Evolutionary conservation across 2,329 filamentous ascomycete species (phyloP).

Genomic region (Emmonsia crescens): DNA sequence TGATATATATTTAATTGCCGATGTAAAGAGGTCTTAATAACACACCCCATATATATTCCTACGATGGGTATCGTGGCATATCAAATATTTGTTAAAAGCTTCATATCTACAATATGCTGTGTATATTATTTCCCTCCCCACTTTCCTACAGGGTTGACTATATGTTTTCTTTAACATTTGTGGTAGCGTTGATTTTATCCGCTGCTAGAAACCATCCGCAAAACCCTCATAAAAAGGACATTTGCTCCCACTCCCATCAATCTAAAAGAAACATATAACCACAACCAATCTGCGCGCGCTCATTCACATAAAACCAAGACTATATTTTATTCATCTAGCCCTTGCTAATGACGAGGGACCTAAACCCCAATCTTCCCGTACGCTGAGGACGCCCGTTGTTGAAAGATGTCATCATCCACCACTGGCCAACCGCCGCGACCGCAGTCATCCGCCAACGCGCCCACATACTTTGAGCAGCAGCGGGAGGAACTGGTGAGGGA

Average conservation of each 20-base stretch:
- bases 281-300: neutral
- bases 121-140: too few species aligned
- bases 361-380: neutral
- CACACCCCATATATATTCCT: too few species aligned
- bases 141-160: too few species aligned
- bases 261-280: neutral
- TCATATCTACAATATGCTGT: too few species aligned
- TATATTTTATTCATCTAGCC: neutral
- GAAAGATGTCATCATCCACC: neutral
- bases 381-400: neutral
- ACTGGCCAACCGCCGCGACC: neutral
- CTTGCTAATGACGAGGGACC: neutral
- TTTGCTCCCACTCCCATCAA: too few species aligned
- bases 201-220: too few species aligned
- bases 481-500: constrained; percentile 33
- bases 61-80: neutral
- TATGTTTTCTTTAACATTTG: too few species aligned
- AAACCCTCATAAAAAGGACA: too few species aligned
- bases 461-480: constrained; percentile 30
- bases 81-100: neutral
- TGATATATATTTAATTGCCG: too few species aligned
- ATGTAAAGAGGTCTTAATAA: too few species aligned
- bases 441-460: neutral
- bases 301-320: neutral
- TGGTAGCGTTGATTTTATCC: too few species aligned